phyloP scores from a whole-genome alignment of 2,329 filamentous ascomycete genomes.

The Exutisphaerella laricina region DNA sequence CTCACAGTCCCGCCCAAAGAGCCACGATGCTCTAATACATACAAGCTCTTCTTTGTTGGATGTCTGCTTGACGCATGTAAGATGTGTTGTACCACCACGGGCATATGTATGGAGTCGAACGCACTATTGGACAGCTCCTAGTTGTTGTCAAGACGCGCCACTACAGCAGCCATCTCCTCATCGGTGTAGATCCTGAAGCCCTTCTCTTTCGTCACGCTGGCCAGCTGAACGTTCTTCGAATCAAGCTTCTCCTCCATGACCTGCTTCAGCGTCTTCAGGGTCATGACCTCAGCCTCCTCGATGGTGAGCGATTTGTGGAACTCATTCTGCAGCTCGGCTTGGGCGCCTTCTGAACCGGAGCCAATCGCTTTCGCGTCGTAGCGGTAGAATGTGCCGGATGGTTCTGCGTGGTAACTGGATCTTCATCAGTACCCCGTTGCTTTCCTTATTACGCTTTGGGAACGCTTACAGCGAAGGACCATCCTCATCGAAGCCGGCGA shows the following conservation, averaged over 20 bases:
- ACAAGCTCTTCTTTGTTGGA: too few relatives aligned
- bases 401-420: constrained; percentile 87
- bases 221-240: constrained; percentile 96
- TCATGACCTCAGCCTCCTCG: constrained; percentile 85
- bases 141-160: constrained; percentile 64
- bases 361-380: constrained; percentile 99
- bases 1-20: too few relatives aligned
- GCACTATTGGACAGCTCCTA: constrained; percentile 27
- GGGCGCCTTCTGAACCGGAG: constrained; percentile 92
- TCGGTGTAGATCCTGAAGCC: constrained; percentile 99
- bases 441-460: too few relatives aligned
- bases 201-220: constrained; percentile 94
- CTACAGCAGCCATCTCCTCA: constrained; percentile 91
- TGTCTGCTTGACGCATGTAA: too few relatives aligned
- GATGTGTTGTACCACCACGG: too few relatives aligned
- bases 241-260: constrained; percentile 99
- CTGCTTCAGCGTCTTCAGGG: constrained; percentile 97
- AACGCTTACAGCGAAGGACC: constrained; percentile 71
- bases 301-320: constrained; percentile 98
- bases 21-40: too few relatives aligned
- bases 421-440: too few relatives aligned
- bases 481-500: constrained; percentile 95
- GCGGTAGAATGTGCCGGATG: constrained; percentile 95
- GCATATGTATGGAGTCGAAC: too few relatives aligned
- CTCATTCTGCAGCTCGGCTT: constrained; percentile 96